Base-by-base conservation (phyloP, 2,329 filamentous ascomycete genomes). In the Nannizziopsis barbatae region DNA sequence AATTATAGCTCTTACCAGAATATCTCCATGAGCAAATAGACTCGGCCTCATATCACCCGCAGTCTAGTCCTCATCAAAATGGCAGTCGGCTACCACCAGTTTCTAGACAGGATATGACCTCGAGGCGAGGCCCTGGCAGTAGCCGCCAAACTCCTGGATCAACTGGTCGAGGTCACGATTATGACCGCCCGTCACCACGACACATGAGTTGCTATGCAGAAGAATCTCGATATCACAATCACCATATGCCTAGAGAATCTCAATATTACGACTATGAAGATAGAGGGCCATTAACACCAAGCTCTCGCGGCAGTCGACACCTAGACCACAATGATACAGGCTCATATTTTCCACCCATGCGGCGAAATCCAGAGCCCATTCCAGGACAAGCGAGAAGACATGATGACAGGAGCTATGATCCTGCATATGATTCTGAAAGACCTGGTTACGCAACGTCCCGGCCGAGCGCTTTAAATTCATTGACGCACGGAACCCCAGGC, bases 11-110 rank as follows among this genome's bases (percentile, higher is more conserved):
- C n/a, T 42, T 53, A 10, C 51, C 51, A 12, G 51, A 53, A 30
- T 48, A 53, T 47, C 45, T 53, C 9, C 51, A 53, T 51, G 49
- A 49, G 27, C 42, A 51, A 47, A 53, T 50, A 50, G 51, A 53
- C 35, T 42, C 41, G 6, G 49, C 45, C 14, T 41, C 49, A 39
- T 51, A 48, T 37, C 40, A 47, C 45, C 15, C 33, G 22, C 51
- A 52, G 8, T 12, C 47, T 7, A 41, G 48, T 22, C 35, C 42
- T 36, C 47, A 48, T 10, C 42, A 27, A 27, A 27, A 47, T 18
- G 35, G 33, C 15, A 32, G 42, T 39, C 30, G 38, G 18, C 15
- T 49, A 32, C 46, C 31, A 7, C 40, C 46, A n/a, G 33, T 44
- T 22, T 40, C 46, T 31, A 20, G 46, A n/a, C 41, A 31, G 32